A percentile compares a stretch with the other conserved stretches of the same genome.
Conservation (phyloP, 768 basidiomycete genomes). For the Boletus speciosus region DNA sequence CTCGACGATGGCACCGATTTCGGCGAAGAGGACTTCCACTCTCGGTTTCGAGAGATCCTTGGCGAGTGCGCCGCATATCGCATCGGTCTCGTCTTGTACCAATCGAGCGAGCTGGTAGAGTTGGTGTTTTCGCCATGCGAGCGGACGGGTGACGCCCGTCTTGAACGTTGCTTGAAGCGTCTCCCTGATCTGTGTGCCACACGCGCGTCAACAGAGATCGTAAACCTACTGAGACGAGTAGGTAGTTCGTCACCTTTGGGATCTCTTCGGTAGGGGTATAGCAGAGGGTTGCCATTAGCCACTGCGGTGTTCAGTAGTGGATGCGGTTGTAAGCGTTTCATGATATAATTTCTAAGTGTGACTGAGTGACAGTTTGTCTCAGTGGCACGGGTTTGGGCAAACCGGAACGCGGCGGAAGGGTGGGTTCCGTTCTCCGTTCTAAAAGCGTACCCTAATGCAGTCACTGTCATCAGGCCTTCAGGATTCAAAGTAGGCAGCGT, state of each 20-base stretch:
- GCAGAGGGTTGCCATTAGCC: slow-evolving; percentile 7
- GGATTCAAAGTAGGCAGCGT: no score
- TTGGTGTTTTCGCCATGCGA: slow-evolving; percentile 63
- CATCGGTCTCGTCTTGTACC: slow-evolving; percentile 58
- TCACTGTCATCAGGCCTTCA: no score
- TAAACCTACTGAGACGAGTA: no score
- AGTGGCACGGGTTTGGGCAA: no score
- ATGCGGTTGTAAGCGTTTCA: no score
- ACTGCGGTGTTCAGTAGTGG: no score
- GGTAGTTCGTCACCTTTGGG: slow-evolving; percentile 16
- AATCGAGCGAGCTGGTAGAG: slow-evolving; percentile 59
- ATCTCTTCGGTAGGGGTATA: slow-evolving; percentile 24
- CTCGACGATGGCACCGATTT: slow-evolving; percentile 44
- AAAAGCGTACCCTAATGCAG: no score
- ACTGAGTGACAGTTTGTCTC: no score
- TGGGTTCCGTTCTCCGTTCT: no score
- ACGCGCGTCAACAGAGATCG: neutral
- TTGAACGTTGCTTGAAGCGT: slow-evolving; percentile 46
- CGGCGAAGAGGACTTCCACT: slow-evolving; percentile 34
- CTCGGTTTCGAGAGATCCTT: slow-evolving; percentile 51
- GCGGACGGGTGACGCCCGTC: slow-evolving; percentile 45
- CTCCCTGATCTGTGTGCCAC: slow-evolving; percentile 33
- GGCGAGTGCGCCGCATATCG: slow-evolving; percentile 41
- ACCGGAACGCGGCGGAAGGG: no score
- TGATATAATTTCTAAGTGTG: no score